These are phyloP conservation scores for Dendryphion nanum DNA, from an alignment of 2,329 filamentous ascomycete genomes.

Conservation along the genomic window DNA sequence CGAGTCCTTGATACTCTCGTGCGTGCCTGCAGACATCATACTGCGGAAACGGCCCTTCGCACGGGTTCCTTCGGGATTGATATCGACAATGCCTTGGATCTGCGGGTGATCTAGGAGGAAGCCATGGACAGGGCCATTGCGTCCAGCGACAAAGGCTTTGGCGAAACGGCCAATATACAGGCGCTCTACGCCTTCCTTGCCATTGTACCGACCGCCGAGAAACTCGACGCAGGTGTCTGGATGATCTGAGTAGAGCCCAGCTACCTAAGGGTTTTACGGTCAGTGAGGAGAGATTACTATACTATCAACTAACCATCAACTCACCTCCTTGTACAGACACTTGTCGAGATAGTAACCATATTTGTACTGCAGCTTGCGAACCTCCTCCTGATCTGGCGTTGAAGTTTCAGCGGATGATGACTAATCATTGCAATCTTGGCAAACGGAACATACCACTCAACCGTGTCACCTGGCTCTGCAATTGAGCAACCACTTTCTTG, in stretches of 20 bases:
- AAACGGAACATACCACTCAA: slow-evolving; percentile 24
- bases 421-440: slow-evolving; percentile 8
- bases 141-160: slow-evolving; percentile 51
- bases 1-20: slow-evolving; percentile 50
- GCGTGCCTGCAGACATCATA: slow-evolving; percentile 56
- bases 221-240: slow-evolving; percentile 58
- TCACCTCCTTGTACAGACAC: slow-evolving; percentile 56
- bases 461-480: slow-evolving; percentile 28
- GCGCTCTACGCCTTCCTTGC: slow-evolving; percentile 51
- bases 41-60: slow-evolving; percentile 55
- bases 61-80: slow-evolving; percentile 47
- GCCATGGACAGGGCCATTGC: slow-evolving; percentile 56
- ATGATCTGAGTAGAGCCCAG: slow-evolving; percentile 51
- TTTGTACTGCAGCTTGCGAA: slow-evolving; percentile 57
- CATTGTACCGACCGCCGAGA: slow-evolving; percentile 53
- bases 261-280: slow-evolving; percentile 22
- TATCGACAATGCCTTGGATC: slow-evolving; percentile 57
- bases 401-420: slow-evolving; percentile 3
- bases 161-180: slow-evolving; percentile 56
- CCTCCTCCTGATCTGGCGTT: slow-evolving; percentile 52
- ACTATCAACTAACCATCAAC: no score
- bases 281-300: no score
- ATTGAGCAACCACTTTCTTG: slow-evolving; percentile 22
- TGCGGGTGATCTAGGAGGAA: slow-evolving; percentile 59
- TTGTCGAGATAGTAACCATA: slow-evolving; percentile 62